Evolutionary conservation across 495 filamentous ascomycete species (phyloP), one percentile per base, ranked within the genome.

Genomic region (Aspergillus cavernicola): DNA sequence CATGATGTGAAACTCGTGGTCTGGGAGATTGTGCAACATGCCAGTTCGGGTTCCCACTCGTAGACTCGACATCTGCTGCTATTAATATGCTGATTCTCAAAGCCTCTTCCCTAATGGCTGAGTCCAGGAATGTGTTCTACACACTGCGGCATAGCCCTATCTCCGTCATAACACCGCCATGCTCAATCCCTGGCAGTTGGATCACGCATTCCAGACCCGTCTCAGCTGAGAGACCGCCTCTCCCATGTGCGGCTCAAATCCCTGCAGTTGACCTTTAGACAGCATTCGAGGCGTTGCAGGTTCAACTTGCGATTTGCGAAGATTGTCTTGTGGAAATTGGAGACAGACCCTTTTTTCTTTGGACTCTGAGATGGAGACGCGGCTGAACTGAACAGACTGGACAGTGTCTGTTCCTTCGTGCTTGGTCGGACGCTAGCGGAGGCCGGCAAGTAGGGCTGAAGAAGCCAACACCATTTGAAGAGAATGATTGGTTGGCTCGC

Each of bases 1-100:
- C 36, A 47, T 46, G 22, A 33, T 16, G 40, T 54, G 52, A 54
- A 54, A 54, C 52, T 54, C 50, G 39, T 53, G 39, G 50, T 29
- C 12, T 24, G 31, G 20, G 29, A 28, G 35, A 6, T 38, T 45
- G 39, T 53, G 52, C 19, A 6, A 32, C 52, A 37, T 54, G 42
- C 52, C 52, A 54, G 26, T n/a, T 33, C 42, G 38, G 38, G 28
- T 16, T 12, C 28, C 18, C 29, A 24, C 52, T 53, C 42, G 24
- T 47, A 42, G 42, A 41, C 36, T 40, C 52, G 33, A 22, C 18
- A 20, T 28, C 31, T 45, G 50, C 15, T 54, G 19, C 52, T 54
- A 54, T 54, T 47, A 31, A 47, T 54, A 38, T 29, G 31, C 29
- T 20, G 6, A 23, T 24, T 35, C 42, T 28, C 9, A 9, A 23